These are phyloP conservation scores for Aspergillus egyptiacus DNA, from an alignment of 495 filamentous ascomycete species.

Conservation along the genomic window DNA sequence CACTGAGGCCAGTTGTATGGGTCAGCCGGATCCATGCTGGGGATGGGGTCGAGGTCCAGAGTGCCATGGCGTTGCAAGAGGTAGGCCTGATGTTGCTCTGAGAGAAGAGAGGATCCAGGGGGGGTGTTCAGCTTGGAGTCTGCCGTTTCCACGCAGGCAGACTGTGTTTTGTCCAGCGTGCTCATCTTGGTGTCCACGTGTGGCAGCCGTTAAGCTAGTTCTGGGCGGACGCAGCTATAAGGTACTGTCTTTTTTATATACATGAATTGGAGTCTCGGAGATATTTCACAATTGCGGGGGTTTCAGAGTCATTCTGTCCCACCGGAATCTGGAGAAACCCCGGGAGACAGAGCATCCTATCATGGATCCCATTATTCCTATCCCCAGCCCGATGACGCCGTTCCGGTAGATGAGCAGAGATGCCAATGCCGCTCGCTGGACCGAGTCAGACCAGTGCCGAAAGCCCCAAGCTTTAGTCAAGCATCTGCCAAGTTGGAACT, in stretches of 20 bases:
- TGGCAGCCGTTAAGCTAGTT: too few species aligned
- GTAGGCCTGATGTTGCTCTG: conserved; percentile 40
- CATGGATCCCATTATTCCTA: too few species aligned
- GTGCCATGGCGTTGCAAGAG: conserved; percentile 49
- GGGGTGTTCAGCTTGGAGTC: conserved; percentile 4
- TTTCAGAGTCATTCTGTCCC: too few species aligned
- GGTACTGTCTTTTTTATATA: neutral
- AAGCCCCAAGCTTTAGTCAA: neutral
- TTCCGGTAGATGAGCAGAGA: neutral
- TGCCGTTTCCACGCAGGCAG: conserved; percentile 27
- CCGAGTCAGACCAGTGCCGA: neutral
- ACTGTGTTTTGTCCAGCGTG: conserved; percentile 8
- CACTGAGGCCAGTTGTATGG: conserved; percentile 51
- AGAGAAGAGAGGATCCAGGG: conserved; percentile 18
- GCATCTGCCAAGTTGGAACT: neutral
- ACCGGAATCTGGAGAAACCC: neutral
- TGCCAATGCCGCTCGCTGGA: neutral
- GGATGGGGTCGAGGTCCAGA: conserved; percentile 47
- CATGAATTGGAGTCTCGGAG: neutral
- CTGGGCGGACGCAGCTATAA: too few species aligned
- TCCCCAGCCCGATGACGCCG: neutral
- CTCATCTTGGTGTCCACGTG: neutral
- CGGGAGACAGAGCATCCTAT: too few species aligned
- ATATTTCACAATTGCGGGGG: neutral
- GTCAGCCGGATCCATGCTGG: conserved; percentile 43